Base-by-base conservation (phyloP, 768 basidiomycete species). In the Termitomyces sp. region DNA sequence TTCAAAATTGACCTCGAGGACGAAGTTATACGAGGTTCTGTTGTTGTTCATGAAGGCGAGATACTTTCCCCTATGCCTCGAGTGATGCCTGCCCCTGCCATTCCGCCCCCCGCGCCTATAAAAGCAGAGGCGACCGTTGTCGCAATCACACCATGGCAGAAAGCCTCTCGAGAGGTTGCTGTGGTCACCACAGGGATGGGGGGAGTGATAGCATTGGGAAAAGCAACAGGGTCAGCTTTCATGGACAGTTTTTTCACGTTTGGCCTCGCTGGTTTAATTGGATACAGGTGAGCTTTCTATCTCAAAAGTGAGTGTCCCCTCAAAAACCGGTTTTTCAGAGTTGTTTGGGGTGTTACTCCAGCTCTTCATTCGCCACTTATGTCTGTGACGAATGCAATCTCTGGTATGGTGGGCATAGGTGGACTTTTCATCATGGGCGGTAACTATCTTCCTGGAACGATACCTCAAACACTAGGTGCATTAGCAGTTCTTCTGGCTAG, bases 351-450 rank as follows among this genome's bases (percentile, higher is more conserved):
- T 56, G 92, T 94, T 43, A 81, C 87, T 30, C 92, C 92, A 41
- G 91, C 92, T 17, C 70, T 94, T 50, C 92, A 94, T 68, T 93
- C 91, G 21, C 92, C 92, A 14, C 73, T 94, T 56, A 94, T 94
- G 91, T 90, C 88, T 9, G 91, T 94, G 6, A 94, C 91, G 12
- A 93, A 93, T 64, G 91, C 91, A 3, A 89, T 92, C 44, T 93
- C 91, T 21, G 90, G 91, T 72, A 67, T 70, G 65, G 81, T 74
- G 48, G 58, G 70, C 46, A 51, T 59, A 37, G 92, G 91, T 17
- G 92, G 92, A 38, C 75, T 94, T 67, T 94, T 92, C 66, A 82
- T 94, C 40, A 94, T 94, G 91, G 92, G 92, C 44, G 92, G 92
- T 35, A 87, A 91, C 2, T 90, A 86, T 67, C 63, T 91, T 12